Base-by-base conservation (phyloP, 1,284 basidiomycete species). In the Leccinum pachyderme region DNA sequence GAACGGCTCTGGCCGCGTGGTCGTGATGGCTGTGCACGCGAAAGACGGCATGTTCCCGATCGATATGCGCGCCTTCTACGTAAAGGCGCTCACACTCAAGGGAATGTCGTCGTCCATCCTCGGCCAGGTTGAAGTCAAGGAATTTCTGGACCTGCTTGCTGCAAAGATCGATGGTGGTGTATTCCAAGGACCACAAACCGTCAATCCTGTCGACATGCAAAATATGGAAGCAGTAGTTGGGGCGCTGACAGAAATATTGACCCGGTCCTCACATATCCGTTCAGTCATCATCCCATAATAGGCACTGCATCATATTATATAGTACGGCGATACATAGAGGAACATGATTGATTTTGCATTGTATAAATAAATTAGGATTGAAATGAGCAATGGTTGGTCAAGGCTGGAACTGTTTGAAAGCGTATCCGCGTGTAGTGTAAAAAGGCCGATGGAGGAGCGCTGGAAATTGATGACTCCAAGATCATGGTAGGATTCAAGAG, bases 21-120 rank as follows among this genome's bases (percentile, higher is more conserved):
- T 71, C 46, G 67, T 71, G 6, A 71, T 71, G 69, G 72, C 69
- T 6, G 71, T 67, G 2, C 69, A 71, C 32, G 55, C 71, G 11
- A 63, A 66, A 29, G 70, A 73, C n/a, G 69, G 69, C 13, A 6
- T 66, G 46, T 71, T 71, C 51, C 60, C 64, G 0, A 46, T 71
- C 39, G 47, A 70, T 46, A 22, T 73, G 59, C 69, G 69, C 13
- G 59, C 67, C 0, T 68, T 73, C 48, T 73, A 73, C 47, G 65
- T 63, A 35, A 70, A 68, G 32, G 59, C 63, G 5, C 39, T 71
- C 35, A 71, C 70, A 2, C 58, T 71, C 50, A 72, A 62, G 52
- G 69, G 69, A 2, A 70, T 71, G 67, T 56, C 49, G 46, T 73
- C 72, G 32, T 63, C 61, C 48, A 61, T 67, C 13, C 56, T 71